A percentile compares a stretch with the other conserved stretches of the same genome.
phyloP scores from a whole-genome alignment of 2,329 filamentous ascomycete species.

The Trichoderma pleuroti region DNA sequence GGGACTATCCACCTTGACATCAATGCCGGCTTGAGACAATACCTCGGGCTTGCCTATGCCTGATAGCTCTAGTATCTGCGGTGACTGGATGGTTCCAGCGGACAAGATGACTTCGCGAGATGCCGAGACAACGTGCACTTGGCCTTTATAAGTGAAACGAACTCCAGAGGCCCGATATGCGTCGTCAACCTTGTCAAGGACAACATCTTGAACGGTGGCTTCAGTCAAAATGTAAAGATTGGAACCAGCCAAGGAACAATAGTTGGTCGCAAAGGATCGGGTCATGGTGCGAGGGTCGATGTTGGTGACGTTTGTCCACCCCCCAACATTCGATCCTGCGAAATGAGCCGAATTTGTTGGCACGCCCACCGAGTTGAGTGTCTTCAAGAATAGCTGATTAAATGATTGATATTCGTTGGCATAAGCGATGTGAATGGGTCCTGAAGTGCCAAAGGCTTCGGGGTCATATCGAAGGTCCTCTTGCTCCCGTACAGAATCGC shows the following conservation, averaged over 20 bases:
- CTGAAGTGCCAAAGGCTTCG: conserved; percentile 40
- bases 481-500: conserved; percentile 31
- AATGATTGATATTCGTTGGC: conserved; percentile 37
- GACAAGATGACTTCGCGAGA: conserved; percentile 55
- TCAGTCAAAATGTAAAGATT: conserved; percentile 41
- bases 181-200: conserved; percentile 26
- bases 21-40: conserved; percentile 37
- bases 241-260: conserved; percentile 36
- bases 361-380: conserved; percentile 43
- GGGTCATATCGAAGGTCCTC: conserved; percentile 39
- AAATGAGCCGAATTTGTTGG: conserved; percentile 43
- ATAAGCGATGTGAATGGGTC: conserved; percentile 50
- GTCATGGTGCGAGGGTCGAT: conserved; percentile 44
- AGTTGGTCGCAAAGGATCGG: conserved; percentile 49
- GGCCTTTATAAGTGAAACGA: conserved; percentile 37
- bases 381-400: conserved; percentile 46
- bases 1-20: conserved; percentile 38
- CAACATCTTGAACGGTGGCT: conserved; percentile 29
- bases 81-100: conserved; percentile 56
- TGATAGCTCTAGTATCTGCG: conserved; percentile 58
- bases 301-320: conserved; percentile 47
- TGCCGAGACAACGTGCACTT: conserved; percentile 35
- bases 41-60: conserved; percentile 50
- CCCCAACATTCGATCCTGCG: conserved; percentile 48
- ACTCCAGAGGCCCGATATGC: conserved; percentile 31